These are phyloP conservation scores for Papiliotrema terrestris DNA, from an alignment of 1,284 basidiomycete genomes.

Conservation along the genomic window DNA sequence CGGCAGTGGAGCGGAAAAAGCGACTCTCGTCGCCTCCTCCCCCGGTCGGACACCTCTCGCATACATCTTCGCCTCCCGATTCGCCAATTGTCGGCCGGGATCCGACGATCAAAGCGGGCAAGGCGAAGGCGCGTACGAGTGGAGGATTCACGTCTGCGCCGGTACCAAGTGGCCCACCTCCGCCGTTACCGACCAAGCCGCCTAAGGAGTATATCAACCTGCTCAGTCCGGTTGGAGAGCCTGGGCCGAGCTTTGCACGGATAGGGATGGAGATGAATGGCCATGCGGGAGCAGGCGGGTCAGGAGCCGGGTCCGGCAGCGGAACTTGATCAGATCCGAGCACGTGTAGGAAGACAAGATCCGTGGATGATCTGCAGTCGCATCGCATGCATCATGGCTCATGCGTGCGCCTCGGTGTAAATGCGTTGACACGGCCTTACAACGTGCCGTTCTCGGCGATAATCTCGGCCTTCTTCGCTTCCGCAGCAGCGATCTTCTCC, in stretches of 20 bases:
- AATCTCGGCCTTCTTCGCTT: too few species aligned
- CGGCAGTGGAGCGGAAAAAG: slow-evolving; percentile 11
- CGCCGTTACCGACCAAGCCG: slow-evolving; percentile 40
- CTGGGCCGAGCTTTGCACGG: slow-evolving; percentile 1
- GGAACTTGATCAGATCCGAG: too few species aligned
- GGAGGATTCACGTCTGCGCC: background rate
- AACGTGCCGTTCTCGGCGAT: too few species aligned
- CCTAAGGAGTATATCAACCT: slow-evolving; percentile 41
- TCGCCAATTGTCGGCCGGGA: background rate
- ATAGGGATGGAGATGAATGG: background rate
- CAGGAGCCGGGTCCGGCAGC: background rate
- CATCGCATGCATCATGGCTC: too few species aligned
- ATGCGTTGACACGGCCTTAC: too few species aligned
- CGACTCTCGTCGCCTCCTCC: background rate
- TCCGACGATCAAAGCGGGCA: slow-evolving; percentile 7
- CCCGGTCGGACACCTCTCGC: background rate
- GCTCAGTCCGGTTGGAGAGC: slow-evolving; percentile 19
- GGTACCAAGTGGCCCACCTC: slow-evolving; percentile 26
- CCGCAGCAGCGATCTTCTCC: too few species aligned
- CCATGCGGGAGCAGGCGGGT: background rate
- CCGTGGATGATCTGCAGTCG: too few species aligned
- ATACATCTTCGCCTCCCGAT: background rate
- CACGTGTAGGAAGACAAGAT: too few species aligned
- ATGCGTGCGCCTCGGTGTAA: too few species aligned
- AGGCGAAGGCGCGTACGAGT: slow-evolving; percentile 3